These are phyloP conservation scores for Trypanosomatidae sp. DNA, from an alignment of 208 protist species.

Conservation along the genomic window DNA sequence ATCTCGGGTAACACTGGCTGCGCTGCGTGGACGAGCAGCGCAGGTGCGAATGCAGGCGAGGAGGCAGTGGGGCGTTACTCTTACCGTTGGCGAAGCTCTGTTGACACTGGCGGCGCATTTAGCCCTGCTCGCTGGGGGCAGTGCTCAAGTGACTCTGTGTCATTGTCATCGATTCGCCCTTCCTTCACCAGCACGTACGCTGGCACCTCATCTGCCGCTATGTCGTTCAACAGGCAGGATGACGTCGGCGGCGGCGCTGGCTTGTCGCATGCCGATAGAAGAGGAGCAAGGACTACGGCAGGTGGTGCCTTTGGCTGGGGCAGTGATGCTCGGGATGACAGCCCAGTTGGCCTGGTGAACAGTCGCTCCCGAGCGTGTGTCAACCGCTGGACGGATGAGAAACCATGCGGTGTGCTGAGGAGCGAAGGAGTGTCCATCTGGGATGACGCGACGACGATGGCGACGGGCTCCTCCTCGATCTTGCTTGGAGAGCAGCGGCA, in stretches of 20 bases:
- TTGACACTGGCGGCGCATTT: background rate
- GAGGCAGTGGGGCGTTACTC: background rate
- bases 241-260: background rate
- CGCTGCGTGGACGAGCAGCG: background rate
- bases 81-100: background rate
- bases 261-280: constrained; percentile 10
- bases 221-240: background rate
- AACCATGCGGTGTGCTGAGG: too few relatives aligned
- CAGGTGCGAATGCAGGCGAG: background rate
- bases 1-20: constrained; percentile 14
- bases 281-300: background rate
- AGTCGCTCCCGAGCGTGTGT: constrained; percentile 24
- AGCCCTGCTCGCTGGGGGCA: background rate
- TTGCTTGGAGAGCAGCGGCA: background rate
- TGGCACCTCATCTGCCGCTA: constrained; percentile 3
- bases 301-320: background rate
- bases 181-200: constrained; percentile 22
- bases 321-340: background rate
- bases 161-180: background rate
- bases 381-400: constrained; percentile 30
- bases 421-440: background rate
- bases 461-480: background rate
- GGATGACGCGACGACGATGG: background rate
- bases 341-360: constrained; percentile 12
- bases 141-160: background rate